Conservation (phyloP, 2,329 filamentous ascomycete genomes). For the Aureobasidium sp. region DNA sequence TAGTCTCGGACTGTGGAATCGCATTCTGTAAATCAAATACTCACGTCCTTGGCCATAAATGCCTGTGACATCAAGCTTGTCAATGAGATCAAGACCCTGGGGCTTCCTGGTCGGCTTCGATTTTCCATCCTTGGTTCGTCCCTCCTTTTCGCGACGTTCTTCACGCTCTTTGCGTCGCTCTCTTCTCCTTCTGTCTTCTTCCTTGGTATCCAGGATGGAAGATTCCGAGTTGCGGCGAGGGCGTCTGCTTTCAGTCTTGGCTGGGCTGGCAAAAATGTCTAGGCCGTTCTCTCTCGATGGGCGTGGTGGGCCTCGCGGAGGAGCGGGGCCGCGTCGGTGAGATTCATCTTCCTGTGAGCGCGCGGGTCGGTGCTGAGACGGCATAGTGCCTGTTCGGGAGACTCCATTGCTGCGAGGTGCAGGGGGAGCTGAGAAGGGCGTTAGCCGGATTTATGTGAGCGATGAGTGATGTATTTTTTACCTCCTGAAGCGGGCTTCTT, state of each 20-base stretch:
- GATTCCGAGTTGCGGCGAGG: slow-evolving; percentile 72
- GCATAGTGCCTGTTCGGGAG: slow-evolving; percentile 36
- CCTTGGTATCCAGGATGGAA: slow-evolving; percentile 56
- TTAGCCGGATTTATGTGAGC: slow-evolving; percentile 17
- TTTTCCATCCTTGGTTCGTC: slow-evolving; percentile 28
- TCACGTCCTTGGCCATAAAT: slow-evolving; percentile 87
- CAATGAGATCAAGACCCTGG: slow-evolving; percentile 72
- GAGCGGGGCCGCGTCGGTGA: slow-evolving; percentile 41
- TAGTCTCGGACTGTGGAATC: background rate
- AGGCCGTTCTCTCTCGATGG: slow-evolving; percentile 22
- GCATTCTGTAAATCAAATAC: slow-evolving; percentile 32
- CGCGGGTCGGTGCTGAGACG: slow-evolving; percentile 51
- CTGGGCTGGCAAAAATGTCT: slow-evolving; percentile 42
- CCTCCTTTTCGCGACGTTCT: slow-evolving; percentile 36
- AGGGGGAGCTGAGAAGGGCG: slow-evolving; percentile 29
- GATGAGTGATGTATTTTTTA: slow-evolving; percentile 18
- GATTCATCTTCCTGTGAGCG: slow-evolving; percentile 60
- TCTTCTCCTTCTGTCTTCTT: slow-evolving; percentile 50
- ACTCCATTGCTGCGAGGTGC: background rate
- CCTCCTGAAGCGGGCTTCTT: slow-evolving; percentile 39
- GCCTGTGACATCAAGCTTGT: slow-evolving; percentile 91
- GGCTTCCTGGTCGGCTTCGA: slow-evolving; percentile 30
- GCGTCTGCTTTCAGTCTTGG: slow-evolving; percentile 37
- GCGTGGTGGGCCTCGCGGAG: slow-evolving; percentile 28
- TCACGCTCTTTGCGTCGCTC: slow-evolving; percentile 42